A percentile compares a stretch with the other conserved stretches of the same genome.
These are phyloP conservation scores for Xylariaceae sp. DNA, from an alignment of 2,329 filamentous ascomycete species.

Conservation along the genomic window DNA sequence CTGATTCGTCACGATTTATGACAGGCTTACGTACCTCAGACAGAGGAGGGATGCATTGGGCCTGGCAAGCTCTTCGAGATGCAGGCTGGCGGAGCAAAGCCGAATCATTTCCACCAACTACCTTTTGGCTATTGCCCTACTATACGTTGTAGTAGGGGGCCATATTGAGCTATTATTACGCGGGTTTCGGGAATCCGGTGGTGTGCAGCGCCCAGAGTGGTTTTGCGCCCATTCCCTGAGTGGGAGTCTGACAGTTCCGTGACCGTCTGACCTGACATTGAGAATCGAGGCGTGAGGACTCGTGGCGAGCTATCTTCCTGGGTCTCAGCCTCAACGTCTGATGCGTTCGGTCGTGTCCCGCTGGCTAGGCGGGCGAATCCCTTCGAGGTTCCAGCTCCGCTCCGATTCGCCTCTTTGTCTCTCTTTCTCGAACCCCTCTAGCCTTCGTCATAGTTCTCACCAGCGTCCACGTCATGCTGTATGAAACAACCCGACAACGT, in stretches of 20 bases:
- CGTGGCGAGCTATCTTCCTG: conserved; percentile 7
- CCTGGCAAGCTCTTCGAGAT: not conserved
- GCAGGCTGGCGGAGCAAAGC: not conserved
- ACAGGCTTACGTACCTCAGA: not conserved
- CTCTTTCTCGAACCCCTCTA: not conserved
- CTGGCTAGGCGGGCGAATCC: not conserved
- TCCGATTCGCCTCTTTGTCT: not conserved
- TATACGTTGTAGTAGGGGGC: not conserved
- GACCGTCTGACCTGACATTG: not conserved
- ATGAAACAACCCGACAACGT: not conserved
- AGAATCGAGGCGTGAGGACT: conserved; percentile 2
- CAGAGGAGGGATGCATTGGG: not conserved
- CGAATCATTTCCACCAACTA: not conserved
- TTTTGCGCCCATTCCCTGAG: no score
- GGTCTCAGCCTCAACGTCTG: conserved; percentile 17
- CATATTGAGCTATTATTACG: no score
- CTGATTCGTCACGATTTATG: not conserved
- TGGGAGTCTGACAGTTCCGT: not conserved
- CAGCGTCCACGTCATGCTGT: not conserved
- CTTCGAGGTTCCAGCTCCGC: no score
- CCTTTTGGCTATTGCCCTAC: not conserved
- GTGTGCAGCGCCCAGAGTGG: no score
- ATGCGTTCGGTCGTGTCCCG: not conserved
- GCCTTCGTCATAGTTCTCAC: not conserved
- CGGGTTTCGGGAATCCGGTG: no score